phyloP scores from a whole-genome alignment of 371 early-diverging fungal species.

The Catenaria anguillulae region DNA sequence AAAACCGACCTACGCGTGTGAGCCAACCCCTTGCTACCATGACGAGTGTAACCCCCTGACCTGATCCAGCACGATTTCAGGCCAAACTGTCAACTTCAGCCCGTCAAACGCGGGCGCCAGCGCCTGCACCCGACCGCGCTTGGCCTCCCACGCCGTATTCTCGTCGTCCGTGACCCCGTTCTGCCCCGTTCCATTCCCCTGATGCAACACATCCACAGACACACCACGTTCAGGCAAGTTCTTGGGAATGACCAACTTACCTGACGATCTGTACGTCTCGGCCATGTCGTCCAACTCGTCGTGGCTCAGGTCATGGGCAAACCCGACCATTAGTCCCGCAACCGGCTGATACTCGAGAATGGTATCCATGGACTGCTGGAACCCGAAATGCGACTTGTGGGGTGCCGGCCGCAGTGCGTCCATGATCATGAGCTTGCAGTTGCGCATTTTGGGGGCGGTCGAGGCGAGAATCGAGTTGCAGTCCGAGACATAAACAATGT shows the following conservation, averaged over 20 bases:
- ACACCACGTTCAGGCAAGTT: not conserved
- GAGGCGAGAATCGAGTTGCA: slow-evolving; percentile 52
- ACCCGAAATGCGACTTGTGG: slow-evolving; percentile 6
- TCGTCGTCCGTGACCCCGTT: too few relatives aligned
- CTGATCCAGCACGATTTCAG: too few relatives aligned
- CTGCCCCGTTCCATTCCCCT: too few relatives aligned
- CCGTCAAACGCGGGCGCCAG: not conserved
- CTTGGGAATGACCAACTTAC: not conserved
- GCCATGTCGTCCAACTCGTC: not conserved
- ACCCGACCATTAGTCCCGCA: not conserved
- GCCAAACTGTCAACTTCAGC: not conserved
- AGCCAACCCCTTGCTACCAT: too few relatives aligned
- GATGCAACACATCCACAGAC: not conserved
- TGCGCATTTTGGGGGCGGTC: slow-evolving; percentile 40
- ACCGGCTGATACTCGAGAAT: not conserved
- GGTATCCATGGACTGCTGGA: not conserved
- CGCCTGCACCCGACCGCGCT: not conserved
- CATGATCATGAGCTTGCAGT: slow-evolving; percentile 48
- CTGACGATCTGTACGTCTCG: not conserved
- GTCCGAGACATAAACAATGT: slow-evolving; percentile 75
- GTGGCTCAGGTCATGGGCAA: slow-evolving; percentile 4
- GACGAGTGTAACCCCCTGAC: too few relatives aligned
- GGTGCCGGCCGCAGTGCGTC: slow-evolving; percentile 44
- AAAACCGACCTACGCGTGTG: too few relatives aligned
- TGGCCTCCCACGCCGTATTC: not conserved